A percentile compares a stretch with the other conserved stretches of the same genome.
These are phyloP conservation scores for Blastocystis hominis DNA, from an alignment of 352 stramenopile genomes.

Conservation along the genomic window DNA sequence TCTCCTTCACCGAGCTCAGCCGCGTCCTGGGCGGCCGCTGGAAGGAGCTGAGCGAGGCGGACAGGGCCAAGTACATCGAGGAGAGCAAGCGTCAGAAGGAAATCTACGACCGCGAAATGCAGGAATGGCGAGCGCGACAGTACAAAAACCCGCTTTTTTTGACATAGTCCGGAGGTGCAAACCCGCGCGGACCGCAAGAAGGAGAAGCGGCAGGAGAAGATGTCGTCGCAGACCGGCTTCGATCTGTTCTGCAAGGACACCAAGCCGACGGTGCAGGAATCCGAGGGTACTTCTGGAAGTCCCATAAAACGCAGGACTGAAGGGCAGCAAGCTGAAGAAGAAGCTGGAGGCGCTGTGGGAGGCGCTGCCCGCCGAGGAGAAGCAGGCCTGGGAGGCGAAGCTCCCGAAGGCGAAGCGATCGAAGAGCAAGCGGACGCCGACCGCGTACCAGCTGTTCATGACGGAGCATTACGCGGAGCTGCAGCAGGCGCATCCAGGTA, in stretches of 20 bases:
- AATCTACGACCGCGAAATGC: neutral
- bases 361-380: neutral
- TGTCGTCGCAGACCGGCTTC: neutral
- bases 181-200: neutral
- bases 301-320: neutral
- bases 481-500: neutral
- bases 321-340: neutral
- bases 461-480: neutral
- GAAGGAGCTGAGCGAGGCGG: neutral
- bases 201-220: neutral
- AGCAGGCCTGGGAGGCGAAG: neutral
- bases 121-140: slow-evolving; percentile 11
- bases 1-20: neutral
- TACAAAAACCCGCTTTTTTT: neutral
- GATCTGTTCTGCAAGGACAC: neutral
- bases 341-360: neutral
- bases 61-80: neutral
- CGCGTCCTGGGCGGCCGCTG: neutral
- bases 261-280: neutral
- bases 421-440: neutral
- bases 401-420: neutral
- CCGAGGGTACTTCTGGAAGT: neutral
- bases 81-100: neutral
- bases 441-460: neutral
- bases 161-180: neutral